A percentile compares a stretch with the other conserved stretches of the same genome.
These are phyloP conservation scores for Kurtzmaniella quercitrusa DNA, from an alignment of 1,139 yeast genomes.

Conservation along the genomic window DNA sequence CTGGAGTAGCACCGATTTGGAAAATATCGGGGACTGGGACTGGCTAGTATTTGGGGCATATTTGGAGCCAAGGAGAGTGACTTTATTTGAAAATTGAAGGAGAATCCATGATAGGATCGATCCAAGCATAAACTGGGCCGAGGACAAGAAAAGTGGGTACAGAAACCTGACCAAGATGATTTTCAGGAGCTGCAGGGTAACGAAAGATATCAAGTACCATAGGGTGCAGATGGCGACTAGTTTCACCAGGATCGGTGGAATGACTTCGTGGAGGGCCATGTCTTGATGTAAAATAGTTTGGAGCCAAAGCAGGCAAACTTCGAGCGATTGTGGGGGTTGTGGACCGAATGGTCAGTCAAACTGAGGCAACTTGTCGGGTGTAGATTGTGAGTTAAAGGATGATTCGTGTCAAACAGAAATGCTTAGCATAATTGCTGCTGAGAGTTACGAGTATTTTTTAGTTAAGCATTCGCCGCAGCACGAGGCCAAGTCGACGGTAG, in stretches of 20 bases:
- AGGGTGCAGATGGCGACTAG: conserved; percentile 30
- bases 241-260: conserved; percentile 29
- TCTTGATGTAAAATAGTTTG: background rate
- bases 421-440: background rate
- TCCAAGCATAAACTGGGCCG: conserved; percentile 42
- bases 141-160: conserved; percentile 49
- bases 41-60: conserved; percentile 1
- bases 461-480: background rate
- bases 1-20: conserved; percentile 17
- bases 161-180: conserved; percentile 36
- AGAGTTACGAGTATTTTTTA: background rate
- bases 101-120: conserved; percentile 26
- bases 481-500: background rate
- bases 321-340: background rate
- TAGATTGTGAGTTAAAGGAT: too few relatives aligned
- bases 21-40: conserved; percentile 17
- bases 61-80: conserved; percentile 15
- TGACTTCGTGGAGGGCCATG: background rate
- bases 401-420: background rate
- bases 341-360: too few relatives aligned
- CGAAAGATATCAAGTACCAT: conserved; percentile 46
- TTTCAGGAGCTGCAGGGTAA: conserved; percentile 48
- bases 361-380: too few relatives aligned
- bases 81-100: conserved; percentile 16
- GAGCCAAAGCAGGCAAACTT: background rate